Evolutionary conservation across 192 early-diverging fungal genomes (phyloP).

Genomic region (Backusella luteola): DNA sequence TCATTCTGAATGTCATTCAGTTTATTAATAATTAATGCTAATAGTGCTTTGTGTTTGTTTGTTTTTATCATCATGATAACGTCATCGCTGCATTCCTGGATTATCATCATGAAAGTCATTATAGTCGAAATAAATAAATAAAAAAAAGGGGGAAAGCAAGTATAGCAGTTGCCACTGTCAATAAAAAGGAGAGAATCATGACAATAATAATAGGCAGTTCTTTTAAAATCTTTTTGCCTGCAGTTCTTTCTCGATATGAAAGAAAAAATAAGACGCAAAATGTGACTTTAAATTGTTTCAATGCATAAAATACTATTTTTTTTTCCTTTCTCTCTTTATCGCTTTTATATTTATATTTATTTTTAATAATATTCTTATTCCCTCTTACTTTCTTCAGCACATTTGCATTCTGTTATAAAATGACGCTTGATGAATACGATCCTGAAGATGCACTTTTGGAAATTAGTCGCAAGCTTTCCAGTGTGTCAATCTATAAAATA

Average conservation of each 20-base stretch:
- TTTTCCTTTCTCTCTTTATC: background rate
- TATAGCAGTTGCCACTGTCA: background rate
- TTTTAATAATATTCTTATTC: background rate
- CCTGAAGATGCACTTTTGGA: constrained; percentile 28
- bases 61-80: too few species aligned
- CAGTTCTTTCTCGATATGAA: background rate
- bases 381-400: background rate
- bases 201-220: background rate
- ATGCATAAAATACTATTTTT: background rate
- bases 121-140: too few species aligned
- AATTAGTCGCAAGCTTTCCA: constrained; percentile 33
- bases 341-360: background rate
- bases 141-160: background rate
- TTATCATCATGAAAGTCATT: too few species aligned
- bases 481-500: constrained; percentile 26
- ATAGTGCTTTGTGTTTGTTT: too few species aligned
- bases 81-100: too few species aligned
- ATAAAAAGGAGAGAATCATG: background rate
- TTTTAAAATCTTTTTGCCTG: background rate
- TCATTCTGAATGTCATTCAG: too few species aligned
- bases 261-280: background rate
- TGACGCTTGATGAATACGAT: constrained; percentile 36
- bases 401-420: background rate
- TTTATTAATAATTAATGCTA: too few species aligned
- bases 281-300: background rate